Percentiles rank a stretch among this genome's conserved stretches.
phyloP scores from a whole-genome alignment of 176 grass and related monocot species.

The Triticum turgidum region DNA sequence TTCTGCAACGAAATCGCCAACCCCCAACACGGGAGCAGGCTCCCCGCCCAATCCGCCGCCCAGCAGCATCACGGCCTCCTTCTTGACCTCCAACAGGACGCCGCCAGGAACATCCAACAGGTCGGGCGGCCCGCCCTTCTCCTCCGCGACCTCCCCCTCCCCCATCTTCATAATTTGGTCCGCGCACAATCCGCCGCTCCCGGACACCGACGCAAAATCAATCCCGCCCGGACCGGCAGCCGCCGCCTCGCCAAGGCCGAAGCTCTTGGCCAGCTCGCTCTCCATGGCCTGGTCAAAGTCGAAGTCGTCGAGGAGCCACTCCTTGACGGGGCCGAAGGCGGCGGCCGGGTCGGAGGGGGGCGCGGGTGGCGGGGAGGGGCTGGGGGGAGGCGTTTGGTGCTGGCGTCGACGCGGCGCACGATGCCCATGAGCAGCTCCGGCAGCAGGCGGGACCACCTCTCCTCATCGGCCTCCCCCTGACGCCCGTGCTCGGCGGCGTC shows the following conservation, averaged over 20 bases:
- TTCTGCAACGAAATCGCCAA: conserved; percentile 7
- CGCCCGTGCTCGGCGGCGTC: background rate
- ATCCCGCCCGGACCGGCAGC: background rate
- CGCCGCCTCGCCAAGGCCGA: conserved; percentile 1
- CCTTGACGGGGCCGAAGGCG: conserved; percentile 68
- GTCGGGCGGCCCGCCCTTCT: background rate
- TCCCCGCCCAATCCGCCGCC: background rate
- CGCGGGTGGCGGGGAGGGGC: background rate
- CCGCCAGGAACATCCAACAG: background rate
- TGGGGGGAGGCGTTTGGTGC: background rate
- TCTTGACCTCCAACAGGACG: background rate
- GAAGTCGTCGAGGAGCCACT: conserved; percentile 65
- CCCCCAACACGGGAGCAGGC: background rate
- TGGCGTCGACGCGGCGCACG: conserved; percentile 58
- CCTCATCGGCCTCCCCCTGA: conserved; percentile 47
- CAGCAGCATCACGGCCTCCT: background rate
- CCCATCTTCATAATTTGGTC: background rate
- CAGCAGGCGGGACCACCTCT: background rate
- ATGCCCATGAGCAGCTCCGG: conserved; percentile 80
- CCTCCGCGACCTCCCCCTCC: background rate
- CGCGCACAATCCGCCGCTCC: conserved; percentile 7
- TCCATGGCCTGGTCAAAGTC: conserved; percentile 52
- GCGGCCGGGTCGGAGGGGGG: conserved; percentile 1
- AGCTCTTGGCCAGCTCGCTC: conserved; percentile 22
- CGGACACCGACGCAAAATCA: background rate